Evolutionary conservation across 176 grass and related monocot genomes (phyloP).

Genomic region (Carex pumila): DNA sequence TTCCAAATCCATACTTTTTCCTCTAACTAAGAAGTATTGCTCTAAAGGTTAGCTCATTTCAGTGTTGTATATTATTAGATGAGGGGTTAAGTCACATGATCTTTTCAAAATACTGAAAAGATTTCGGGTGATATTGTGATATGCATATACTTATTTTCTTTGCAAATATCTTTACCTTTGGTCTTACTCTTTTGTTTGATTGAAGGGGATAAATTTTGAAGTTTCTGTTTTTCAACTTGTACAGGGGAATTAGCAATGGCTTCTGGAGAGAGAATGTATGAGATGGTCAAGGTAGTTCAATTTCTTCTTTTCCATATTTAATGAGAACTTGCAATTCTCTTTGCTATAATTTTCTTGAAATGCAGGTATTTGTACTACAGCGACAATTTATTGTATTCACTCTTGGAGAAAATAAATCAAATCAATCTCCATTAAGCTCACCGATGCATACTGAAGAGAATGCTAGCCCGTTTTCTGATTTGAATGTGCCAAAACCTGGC

Average conservation of each 20-base stretch:
- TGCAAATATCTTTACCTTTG: not conserved
- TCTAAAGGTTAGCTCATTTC: constrained; percentile 52
- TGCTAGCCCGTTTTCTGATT: constrained; percentile 40
- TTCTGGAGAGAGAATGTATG: constrained; percentile 62
- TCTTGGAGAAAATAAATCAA: constrained; percentile 60
- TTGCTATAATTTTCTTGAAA: constrained; percentile 16
- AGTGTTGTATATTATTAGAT: not conserved
- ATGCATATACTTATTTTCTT: not conserved
- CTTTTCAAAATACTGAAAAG: not conserved
- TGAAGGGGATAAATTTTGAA: constrained; percentile 1
- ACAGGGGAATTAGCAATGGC: constrained; percentile 80
- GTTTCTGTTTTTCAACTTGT: constrained; percentile 16
- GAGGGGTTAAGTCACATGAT: not conserved
- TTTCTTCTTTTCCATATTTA: not conserved
- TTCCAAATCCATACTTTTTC: constrained; percentile 68
- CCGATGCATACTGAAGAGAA: constrained; percentile 37
- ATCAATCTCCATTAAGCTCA: constrained; percentile 50
- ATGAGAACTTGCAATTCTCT: not conserved
- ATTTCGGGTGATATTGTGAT: not conserved
- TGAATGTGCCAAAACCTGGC: constrained; percentile 57
- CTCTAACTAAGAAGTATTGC: constrained; percentile 28
- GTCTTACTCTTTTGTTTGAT: not conserved
- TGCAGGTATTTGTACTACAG: constrained; percentile 93
- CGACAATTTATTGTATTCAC: constrained; percentile 88
- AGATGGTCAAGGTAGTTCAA: constrained; percentile 77